Evolutionary conservation across 495 filamentous ascomycete genomes (phyloP).

Genomic region (Trichoderma gamsii): DNA sequence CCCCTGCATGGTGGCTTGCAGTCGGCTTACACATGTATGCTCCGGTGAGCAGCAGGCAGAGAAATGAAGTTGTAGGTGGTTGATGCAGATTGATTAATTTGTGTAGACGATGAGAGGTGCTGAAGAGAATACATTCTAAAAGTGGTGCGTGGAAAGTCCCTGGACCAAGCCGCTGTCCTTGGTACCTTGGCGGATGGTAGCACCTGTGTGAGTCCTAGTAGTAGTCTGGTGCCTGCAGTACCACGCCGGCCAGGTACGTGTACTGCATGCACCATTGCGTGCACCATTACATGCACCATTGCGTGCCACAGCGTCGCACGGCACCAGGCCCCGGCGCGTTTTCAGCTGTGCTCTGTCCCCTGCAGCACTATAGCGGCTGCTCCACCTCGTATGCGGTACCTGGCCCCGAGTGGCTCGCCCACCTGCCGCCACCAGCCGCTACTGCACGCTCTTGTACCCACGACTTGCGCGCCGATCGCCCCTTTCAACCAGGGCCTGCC

Average conservation of each 20-base stretch:
- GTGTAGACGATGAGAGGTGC: too few relatives aligned
- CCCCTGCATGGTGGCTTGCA: too few relatives aligned
- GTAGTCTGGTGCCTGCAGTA: too few relatives aligned
- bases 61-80: too few relatives aligned
- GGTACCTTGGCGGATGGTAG: too few relatives aligned
- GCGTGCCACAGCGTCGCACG: not conserved
- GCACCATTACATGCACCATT: not conserved
- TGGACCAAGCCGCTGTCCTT: too few relatives aligned
- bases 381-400: slow-evolving; percentile 13
- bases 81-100: too few relatives aligned
- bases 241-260: not conserved
- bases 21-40: too few relatives aligned
- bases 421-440: not conserved
- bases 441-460: not conserved
- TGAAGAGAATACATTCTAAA: too few relatives aligned
- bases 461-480: slow-evolving; percentile 11
- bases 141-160: too few relatives aligned
- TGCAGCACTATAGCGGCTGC: not conserved
- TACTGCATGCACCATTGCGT: not conserved
- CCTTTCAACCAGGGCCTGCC: slow-evolving; percentile 6
- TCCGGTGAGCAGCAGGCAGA: too few relatives aligned
- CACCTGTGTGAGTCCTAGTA: too few relatives aligned
- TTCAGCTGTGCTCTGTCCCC: not conserved
- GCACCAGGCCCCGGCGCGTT: not conserved
- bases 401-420: not conserved